Evolutionary conservation across 2,329 filamentous ascomycete genomes (phyloP).

Genomic region (Ilyonectria sp.): DNA sequence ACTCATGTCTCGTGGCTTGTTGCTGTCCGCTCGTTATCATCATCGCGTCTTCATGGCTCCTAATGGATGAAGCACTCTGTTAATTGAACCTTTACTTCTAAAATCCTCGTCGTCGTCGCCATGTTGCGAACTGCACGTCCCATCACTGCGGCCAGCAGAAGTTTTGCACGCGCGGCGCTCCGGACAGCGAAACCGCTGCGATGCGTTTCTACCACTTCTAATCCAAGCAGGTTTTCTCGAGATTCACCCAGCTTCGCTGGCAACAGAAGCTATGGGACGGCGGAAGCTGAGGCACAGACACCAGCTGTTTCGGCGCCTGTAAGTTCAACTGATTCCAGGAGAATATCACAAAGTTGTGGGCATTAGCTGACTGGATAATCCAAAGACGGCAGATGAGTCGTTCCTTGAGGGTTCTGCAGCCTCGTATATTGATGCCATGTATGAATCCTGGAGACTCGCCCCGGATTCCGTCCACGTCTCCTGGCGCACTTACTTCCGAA

Average conservation of each 20-base stretch:
- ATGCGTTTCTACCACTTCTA: background rate
- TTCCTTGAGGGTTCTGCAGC: constrained; percentile 96
- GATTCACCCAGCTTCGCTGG: background rate
- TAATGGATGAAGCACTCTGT: background rate
- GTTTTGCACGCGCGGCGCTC: background rate
- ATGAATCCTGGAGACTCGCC: constrained; percentile 94
- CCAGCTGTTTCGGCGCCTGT: background rate
- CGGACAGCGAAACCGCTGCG: background rate
- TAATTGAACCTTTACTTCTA: background rate
- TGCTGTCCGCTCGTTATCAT: background rate
- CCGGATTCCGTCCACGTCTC: constrained; percentile 94
- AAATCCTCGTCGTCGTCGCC: background rate
- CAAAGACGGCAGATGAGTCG: constrained; percentile 27
- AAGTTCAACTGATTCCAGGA: background rate
- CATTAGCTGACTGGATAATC: background rate
- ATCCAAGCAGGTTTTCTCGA: background rate
- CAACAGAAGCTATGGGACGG: constrained; percentile 14
- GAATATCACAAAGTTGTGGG: too few relatives aligned
- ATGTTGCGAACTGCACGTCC: constrained; percentile 23
- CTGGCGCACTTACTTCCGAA: constrained; percentile 99
- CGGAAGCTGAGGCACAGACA: constrained; percentile 10
- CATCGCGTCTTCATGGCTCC: background rate
- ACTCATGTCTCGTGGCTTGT: background rate
- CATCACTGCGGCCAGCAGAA: background rate
- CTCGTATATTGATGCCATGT: constrained; percentile 99